These are phyloP conservation scores for Abrus precatorius DNA, from an alignment of 306 rosid genomes.

Conservation along the genomic window DNA sequence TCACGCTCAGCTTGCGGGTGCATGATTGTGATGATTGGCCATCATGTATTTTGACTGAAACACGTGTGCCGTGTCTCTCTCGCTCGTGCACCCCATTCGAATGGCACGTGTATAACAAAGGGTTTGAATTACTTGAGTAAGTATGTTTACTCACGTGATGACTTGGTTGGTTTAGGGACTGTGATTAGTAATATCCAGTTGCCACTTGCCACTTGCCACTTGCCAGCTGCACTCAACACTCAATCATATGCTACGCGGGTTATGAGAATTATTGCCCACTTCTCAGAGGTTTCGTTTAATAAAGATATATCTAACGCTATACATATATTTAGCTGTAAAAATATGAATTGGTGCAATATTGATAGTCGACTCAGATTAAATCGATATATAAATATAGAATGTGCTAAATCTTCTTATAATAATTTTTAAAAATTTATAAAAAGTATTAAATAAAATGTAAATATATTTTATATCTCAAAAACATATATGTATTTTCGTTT, in stretches of 20 bases:
- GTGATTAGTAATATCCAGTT: slow-evolving; percentile 11
- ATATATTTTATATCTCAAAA: too few species aligned
- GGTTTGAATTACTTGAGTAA: background rate
- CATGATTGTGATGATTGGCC: slow-evolving; percentile 57
- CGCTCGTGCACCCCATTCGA: slow-evolving; percentile 37
- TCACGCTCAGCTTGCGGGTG: slow-evolving; percentile 49
- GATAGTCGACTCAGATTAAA: too few species aligned
- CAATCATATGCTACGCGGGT: slow-evolving; percentile 54
- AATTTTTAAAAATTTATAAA: too few species aligned
- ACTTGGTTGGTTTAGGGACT: slow-evolving; percentile 1
- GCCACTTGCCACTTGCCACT: slow-evolving; percentile 35
- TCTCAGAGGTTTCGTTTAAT: background rate
- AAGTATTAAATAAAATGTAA: too few species aligned
- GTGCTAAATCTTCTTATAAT: background rate
- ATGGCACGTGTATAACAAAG: slow-evolving; percentile 48
- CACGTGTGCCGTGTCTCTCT: slow-evolving; percentile 51
- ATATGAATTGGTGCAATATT: too few species aligned
- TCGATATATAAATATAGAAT: background rate
- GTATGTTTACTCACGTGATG: slow-evolving; percentile 39
- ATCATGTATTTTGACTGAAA: slow-evolving; percentile 56
- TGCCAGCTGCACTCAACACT: slow-evolving; percentile 56
- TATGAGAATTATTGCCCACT: slow-evolving; percentile 45
- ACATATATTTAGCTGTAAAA: background rate
- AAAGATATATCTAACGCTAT: background rate
- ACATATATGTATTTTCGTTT: too few species aligned